Base-by-base conservation (phyloP, 345 rosid genomes). In the Sisymbrium irio region DNA sequence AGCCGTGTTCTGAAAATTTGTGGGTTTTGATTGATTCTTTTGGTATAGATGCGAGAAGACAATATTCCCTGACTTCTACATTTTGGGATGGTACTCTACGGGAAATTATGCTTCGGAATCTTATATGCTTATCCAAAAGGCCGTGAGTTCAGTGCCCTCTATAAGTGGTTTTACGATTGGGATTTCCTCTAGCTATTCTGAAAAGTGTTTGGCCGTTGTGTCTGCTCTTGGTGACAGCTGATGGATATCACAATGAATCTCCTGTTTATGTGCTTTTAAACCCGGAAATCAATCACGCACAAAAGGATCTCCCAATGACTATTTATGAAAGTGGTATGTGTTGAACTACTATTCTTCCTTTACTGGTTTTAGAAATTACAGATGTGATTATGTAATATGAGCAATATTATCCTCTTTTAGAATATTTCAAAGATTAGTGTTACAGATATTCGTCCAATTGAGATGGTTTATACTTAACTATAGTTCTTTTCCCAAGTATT, bases 231-330 rank as follows among this genome's bases (percentile, higher is more conserved):
- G 41, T 58, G 27, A 56, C 93, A 94, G 99, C 67, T 95, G 78
- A 95, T 91, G 97, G 99, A 91, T 76, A 86, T 95, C 67, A n/a
- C n/a, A 95, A 95, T 69, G 99, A 95, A 80, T 91, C 92, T 79
- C 97, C 97, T 53, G 92, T 91, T 62, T 95, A 89, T 80, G 92
- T 91, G 20, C 91, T 95, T 53, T 89, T 95, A 19, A 91, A 95
- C 75, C 97, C 99, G 22, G 79, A 84, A 0, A 91, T 91, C 73
- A 91, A 87, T 73, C 97, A 83, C 61, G 80, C 92, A 37, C 97
- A 95, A 64, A 95, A 91, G 78, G 99, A 95, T 85, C 96, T 95
- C 19, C 99, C 97, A 0, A 82, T 95, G 51, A 87, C 96, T 53
- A 88, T 95, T 22, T 91, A 73, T 28, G 99, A 95, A 82, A 95